These are phyloP conservation scores for Ustilago cynodontis DNA, from an alignment of 1,284 basidiomycete species.

Conservation along the genomic window DNA sequence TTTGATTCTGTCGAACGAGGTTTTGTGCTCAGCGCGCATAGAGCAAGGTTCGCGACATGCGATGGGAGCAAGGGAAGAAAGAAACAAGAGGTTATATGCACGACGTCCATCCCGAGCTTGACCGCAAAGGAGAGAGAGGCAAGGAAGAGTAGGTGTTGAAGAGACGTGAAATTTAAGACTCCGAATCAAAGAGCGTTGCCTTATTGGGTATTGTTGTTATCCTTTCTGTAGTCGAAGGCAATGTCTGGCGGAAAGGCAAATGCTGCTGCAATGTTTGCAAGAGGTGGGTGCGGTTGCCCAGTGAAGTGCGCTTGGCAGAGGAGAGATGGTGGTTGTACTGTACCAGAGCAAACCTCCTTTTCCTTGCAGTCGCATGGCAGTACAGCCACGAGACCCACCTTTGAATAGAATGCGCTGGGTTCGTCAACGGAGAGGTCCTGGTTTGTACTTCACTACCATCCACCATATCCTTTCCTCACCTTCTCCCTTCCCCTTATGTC, in stretches of 20 bases:
- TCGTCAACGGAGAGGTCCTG: background rate
- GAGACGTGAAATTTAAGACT: background rate
- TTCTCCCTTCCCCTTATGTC: background rate
- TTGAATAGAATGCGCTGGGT: background rate
- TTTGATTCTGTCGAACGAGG: background rate
- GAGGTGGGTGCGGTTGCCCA: conserved; percentile 4
- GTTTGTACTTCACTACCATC: background rate
- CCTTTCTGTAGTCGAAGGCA: background rate
- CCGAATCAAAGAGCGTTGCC: background rate
- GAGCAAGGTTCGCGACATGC: background rate
- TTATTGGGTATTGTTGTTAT: conserved; percentile 1
- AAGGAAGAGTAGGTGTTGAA: background rate
- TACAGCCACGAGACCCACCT: background rate
- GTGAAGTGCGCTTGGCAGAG: background rate
- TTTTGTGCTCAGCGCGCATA: background rate
- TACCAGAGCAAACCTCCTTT: background rate
- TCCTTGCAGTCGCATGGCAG: background rate
- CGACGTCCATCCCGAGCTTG: background rate
- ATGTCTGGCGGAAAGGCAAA: conserved; percentile 5
- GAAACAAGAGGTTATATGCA: background rate
- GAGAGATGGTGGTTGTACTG: background rate
- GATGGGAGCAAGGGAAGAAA: background rate
- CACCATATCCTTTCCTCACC: background rate
- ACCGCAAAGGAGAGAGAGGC: background rate
- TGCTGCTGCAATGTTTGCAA: background rate